phyloP scores from a whole-genome alignment of 2,329 filamentous ascomycete species.

The Colletotrichum tropicicola region DNA sequence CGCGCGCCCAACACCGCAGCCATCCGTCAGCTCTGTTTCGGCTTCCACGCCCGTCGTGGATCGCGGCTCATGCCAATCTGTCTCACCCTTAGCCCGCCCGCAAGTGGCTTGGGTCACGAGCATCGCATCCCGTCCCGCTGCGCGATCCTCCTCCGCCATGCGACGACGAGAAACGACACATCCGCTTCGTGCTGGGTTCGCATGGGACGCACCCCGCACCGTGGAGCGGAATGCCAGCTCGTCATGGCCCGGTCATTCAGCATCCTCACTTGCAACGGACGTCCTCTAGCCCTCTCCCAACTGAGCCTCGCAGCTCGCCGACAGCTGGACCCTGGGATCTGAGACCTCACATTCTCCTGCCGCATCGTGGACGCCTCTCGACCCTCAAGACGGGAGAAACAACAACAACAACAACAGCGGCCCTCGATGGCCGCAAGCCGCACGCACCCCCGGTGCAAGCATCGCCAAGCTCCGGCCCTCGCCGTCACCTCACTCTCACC shows the following conservation, averaged over 20 bases:
- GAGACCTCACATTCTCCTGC: background rate
- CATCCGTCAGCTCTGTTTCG: background rate
- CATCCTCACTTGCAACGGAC: no score
- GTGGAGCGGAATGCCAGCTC: background rate
- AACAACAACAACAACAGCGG: background rate
- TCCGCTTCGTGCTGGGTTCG: background rate
- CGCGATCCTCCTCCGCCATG: background rate
- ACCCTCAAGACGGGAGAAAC: background rate
- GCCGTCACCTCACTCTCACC: background rate
- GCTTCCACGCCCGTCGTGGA: background rate
- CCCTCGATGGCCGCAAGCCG: background rate
- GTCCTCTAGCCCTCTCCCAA: no score
- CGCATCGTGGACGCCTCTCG: background rate
- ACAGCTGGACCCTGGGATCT: background rate
- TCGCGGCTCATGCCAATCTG: constrained; percentile 8
- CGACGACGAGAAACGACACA: background rate
- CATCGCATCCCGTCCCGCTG: background rate
- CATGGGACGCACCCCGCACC: background rate
- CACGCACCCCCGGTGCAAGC: no score
- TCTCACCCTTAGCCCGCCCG: constrained; percentile 1
- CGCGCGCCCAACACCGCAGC: background rate
- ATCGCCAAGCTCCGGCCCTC: no score
- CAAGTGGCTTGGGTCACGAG: background rate
- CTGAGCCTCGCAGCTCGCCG: background rate
- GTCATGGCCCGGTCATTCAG: background rate